Evolutionary conservation across 73 alveolate species (phyloP).

Genomic region (Paramecium bursaria): DNA sequence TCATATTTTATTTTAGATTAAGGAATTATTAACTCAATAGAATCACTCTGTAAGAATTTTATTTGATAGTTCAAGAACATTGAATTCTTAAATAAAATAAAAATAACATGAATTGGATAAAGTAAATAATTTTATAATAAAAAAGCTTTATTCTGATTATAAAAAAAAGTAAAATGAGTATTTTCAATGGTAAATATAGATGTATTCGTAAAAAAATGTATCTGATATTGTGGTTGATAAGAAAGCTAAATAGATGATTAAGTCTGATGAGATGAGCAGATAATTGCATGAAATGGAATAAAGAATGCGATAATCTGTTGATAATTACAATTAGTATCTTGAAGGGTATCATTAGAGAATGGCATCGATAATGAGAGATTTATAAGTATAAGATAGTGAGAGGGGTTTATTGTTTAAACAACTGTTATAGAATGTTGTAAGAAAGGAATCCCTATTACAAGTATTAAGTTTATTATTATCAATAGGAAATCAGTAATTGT

Average conservation of each 20-base stretch:
- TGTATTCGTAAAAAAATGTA: slow-evolving; percentile 12
- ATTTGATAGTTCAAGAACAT: no score
- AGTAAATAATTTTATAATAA: no score
- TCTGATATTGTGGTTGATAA: neutral
- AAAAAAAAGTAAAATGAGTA: no score
- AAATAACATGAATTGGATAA: no score
- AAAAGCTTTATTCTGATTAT: no score
- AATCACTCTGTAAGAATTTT: no score
- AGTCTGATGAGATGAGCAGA: slow-evolving; percentile 19
- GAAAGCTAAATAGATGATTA: neutral
- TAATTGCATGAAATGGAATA: neutral
- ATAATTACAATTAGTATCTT: neutral
- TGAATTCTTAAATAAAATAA: no score
- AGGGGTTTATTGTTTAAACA: neutral
- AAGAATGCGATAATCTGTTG: neutral
- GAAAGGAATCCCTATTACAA: neutral
- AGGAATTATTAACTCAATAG: no score
- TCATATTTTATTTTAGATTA: no score
- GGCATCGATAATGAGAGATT: neutral
- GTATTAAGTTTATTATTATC: neutral
- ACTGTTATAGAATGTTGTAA: neutral
- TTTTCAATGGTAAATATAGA: no score
- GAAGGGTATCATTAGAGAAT: slow-evolving; percentile 33
- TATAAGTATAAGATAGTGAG: neutral
- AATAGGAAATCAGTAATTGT: neutral